These are phyloP conservation scores for Cucumis melo DNA, from an alignment of 306 rosid genomes.

Conservation along the genomic window DNA sequence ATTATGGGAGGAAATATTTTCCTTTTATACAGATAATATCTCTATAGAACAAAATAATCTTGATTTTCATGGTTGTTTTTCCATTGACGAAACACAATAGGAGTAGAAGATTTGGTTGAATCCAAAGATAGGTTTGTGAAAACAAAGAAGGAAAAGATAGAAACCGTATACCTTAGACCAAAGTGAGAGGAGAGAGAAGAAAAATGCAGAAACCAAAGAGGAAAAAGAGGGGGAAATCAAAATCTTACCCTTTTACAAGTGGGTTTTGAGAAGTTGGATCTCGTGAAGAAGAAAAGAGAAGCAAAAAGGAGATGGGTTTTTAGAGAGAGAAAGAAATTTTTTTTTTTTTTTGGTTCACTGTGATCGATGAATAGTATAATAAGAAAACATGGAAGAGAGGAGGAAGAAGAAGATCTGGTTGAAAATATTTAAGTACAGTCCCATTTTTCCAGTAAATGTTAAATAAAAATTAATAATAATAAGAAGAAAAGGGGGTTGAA, in stretches of 20 bases:
- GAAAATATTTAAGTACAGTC: neutral
- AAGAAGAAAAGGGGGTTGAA: neutral
- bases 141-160: neutral
- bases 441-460: slow-evolving; percentile 4
- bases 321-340: neutral
- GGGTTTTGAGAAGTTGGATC: slow-evolving; percentile 35
- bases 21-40: neutral
- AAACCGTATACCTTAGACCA: neutral
- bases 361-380: slow-evolving; percentile 19
- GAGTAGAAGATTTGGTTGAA: neutral
- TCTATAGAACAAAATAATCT: neutral
- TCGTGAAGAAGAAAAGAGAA: slow-evolving; percentile 28
- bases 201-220: neutral
- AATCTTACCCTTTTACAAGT: slow-evolving; percentile 11
- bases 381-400: neutral
- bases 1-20: neutral
- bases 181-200: neutral
- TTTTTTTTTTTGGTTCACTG: slow-evolving; percentile 17
- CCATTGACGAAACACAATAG: neutral
- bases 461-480: too few species aligned
- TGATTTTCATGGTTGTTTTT: neutral
- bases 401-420: neutral
- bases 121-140: neutral
- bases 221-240: neutral
- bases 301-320: slow-evolving; percentile 7